These are phyloP conservation scores for Setomelanomma holmii DNA, from an alignment of 2,329 filamentous ascomycete species.

Conservation along the genomic window DNA sequence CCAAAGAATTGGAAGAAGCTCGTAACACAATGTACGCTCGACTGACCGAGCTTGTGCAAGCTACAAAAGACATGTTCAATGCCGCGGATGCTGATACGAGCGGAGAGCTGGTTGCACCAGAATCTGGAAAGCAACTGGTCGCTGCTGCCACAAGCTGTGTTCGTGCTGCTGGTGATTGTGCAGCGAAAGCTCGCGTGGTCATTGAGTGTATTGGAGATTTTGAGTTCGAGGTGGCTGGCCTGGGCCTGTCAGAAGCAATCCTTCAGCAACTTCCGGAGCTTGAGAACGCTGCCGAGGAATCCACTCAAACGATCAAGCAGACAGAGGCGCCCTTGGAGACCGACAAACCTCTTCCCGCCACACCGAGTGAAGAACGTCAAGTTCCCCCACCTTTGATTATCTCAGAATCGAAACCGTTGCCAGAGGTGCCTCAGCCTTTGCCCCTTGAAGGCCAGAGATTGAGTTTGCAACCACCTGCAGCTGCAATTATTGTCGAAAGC, in stretches of 20 bases:
- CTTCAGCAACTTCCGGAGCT: slow-evolving; percentile 39
- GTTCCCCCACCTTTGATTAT: slow-evolving; percentile 52
- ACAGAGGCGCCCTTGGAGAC: slow-evolving; percentile 31
- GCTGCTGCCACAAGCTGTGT: slow-evolving; percentile 86
- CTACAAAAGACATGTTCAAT: slow-evolving; percentile 79
- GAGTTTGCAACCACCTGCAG: slow-evolving; percentile 29
- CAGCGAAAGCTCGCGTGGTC: slow-evolving; percentile 82
- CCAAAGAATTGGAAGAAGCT: slow-evolving; percentile 70
- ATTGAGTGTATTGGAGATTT: slow-evolving; percentile 92
- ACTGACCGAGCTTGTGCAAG: slow-evolving; percentile 80
- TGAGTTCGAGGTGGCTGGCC: slow-evolving; percentile 65
- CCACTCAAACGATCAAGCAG: slow-evolving; percentile 13
- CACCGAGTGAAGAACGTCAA: slow-evolving; percentile 46
- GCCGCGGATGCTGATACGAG: slow-evolving; percentile 71
- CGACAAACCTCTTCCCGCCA: slow-evolving; percentile 48
- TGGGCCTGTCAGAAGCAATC: slow-evolving; percentile 51
- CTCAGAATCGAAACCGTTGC: slow-evolving; percentile 71
- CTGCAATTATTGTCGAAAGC: slow-evolving; percentile 36
- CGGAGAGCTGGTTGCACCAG: slow-evolving; percentile 80
- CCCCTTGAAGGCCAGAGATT: slow-evolving; percentile 41
- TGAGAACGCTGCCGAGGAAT: slow-evolving; percentile 16
- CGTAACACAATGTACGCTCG: slow-evolving; percentile 79
- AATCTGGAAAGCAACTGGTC: slow-evolving; percentile 78
- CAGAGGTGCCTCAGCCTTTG: slow-evolving; percentile 62
- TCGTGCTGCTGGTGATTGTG: slow-evolving; percentile 87